A percentile compares a stretch with the other conserved stretches of the same genome.
phyloP scores from a whole-genome alignment of 2,329 filamentous ascomycete genomes.

The Colletotrichum lini region DNA sequence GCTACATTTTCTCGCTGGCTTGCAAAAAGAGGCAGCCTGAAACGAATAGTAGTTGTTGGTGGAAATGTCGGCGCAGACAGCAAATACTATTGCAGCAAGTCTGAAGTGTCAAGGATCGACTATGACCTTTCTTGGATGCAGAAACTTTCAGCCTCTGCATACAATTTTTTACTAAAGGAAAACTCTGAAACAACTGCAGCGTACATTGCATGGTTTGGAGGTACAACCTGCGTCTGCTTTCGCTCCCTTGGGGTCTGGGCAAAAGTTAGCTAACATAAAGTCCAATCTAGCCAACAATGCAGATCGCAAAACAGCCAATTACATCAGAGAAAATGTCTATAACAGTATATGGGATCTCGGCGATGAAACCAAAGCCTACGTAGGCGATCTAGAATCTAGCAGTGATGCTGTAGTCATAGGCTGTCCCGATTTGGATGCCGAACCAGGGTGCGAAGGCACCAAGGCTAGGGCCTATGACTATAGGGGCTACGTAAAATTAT shows the following conservation, averaged over 20 bases:
- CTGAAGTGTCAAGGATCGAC: neutral
- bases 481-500: neutral
- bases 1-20: neutral
- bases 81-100: neutral
- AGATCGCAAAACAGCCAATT: neutral
- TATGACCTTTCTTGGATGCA: neutral
- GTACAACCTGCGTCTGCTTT: neutral
- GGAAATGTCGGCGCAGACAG: neutral
- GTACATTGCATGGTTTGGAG: neutral
- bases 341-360: neutral
- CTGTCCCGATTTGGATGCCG: neutral
- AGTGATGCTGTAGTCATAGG: neutral
- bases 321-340: neutral
- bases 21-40: neutral
- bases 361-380: neutral
- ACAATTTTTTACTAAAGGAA: neutral
- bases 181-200: neutral
- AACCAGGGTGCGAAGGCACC: neutral
- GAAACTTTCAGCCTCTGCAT: neutral
- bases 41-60: neutral
- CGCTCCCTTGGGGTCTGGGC: neutral
- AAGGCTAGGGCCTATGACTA: too few relatives aligned
- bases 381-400: neutral
- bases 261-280: neutral
- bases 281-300: neutral